phyloP scores from a whole-genome alignment of 108 stramenopile species.

The Skeletonema costatum region DNA sequence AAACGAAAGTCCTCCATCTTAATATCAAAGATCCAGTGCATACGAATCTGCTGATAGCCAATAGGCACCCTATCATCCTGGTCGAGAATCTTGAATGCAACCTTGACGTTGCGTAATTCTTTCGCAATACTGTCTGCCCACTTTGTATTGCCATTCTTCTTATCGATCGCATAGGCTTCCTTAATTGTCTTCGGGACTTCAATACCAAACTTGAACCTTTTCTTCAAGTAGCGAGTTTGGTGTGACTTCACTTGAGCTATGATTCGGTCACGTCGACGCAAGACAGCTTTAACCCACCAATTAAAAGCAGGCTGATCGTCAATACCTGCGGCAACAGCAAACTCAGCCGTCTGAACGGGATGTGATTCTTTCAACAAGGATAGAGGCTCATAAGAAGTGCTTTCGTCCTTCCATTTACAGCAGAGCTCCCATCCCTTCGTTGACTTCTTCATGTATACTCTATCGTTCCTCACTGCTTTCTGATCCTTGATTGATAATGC shows the following conservation, averaged over 20 bases:
- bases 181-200: no score
- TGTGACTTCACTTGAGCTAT: no score
- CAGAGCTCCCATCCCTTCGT: constrained; percentile 45
- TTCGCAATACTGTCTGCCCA: constrained; percentile 54
- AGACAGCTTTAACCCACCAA: no score
- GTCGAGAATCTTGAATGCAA: constrained; percentile 34
- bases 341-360: no score
- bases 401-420: constrained; percentile 43
- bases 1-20: constrained; percentile 32
- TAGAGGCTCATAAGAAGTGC: constrained; percentile 24
- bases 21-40: background rate
- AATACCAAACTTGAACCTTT: no score
- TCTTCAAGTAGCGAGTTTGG: no score
- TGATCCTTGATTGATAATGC: background rate
- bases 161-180: no score
- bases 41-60: constrained; percentile 37
- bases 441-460: background rate
- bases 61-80: constrained; percentile 22
- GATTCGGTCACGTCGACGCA: no score
- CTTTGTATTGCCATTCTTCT: no score
- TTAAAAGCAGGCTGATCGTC: no score
- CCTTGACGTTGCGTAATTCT: constrained; percentile 48
- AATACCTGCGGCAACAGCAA: no score
- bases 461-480: background rate
- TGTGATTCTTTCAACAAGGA: no score